phyloP scores from a whole-genome alignment of 2,329 filamentous ascomycete genomes.

The Diaporthe citrichinensis region DNA sequence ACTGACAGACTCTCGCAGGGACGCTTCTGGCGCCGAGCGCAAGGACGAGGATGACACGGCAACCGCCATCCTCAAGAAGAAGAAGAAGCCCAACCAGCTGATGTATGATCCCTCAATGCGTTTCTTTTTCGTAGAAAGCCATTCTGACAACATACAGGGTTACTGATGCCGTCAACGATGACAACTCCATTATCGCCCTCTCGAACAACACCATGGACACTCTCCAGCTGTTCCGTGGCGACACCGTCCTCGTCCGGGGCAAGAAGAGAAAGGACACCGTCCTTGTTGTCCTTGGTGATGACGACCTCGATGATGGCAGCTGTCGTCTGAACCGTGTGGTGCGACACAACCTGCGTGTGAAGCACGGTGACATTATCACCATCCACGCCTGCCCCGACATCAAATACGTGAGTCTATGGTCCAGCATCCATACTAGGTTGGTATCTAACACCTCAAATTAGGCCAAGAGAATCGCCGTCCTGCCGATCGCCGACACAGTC shows the following conservation, averaged over 20 bases:
- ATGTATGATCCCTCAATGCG: slow-evolving; percentile 71
- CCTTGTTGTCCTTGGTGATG: slow-evolving; percentile 95
- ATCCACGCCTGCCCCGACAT: slow-evolving; percentile 99
- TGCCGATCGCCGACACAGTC: slow-evolving; percentile 97
- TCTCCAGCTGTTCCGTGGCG: slow-evolving; percentile 97
- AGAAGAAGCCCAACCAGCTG: slow-evolving; percentile 99
- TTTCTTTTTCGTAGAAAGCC: slow-evolving; percentile 4
- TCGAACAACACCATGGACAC: slow-evolving; percentile 99
- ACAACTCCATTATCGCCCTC: slow-evolving; percentile 98
- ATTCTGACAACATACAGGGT: slow-evolving; percentile 72
- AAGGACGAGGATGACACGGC: slow-evolving; percentile 93
- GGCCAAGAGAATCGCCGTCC: slow-evolving; percentile 99
- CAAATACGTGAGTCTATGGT: slow-evolving; percentile 88
- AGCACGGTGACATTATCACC: slow-evolving; percentile 98
- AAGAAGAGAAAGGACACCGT: slow-evolving; percentile 99
- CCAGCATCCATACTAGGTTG: background rate
- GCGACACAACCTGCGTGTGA: slow-evolving; percentile 97
- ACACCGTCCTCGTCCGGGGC: slow-evolving; percentile 97
- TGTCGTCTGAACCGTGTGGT: slow-evolving; percentile 98
- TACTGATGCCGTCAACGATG: slow-evolving; percentile 98
- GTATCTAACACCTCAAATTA: slow-evolving; percentile 54
- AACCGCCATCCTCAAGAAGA: slow-evolving; percentile 99
- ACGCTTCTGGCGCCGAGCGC: slow-evolving; percentile 89
- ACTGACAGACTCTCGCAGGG: slow-evolving; percentile 65
- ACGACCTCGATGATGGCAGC: slow-evolving; percentile 97